Evolutionary conservation across 106 monocot genomes (phyloP), one percentile per base, ranked within the genome.

Genomic region (Allium fistulosum): DNA sequence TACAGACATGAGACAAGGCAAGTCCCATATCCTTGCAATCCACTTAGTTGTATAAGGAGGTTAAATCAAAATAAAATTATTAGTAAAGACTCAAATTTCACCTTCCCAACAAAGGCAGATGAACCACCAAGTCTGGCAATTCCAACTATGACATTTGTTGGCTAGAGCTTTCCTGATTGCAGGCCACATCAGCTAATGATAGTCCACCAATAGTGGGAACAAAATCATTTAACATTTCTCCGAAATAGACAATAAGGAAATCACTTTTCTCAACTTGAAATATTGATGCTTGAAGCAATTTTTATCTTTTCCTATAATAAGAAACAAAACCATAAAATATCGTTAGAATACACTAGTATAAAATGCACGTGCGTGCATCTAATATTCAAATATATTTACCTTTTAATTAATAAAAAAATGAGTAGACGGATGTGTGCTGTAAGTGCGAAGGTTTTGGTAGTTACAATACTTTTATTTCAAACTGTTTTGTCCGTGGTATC

Each of bases 151-250:
- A 95, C 95, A 74, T 91, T 95, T 51, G 95, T 90, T 58, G 91
- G 95, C 95, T 26, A 90, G 80, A 26, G 95, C 95, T 71, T 95
- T 95, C 63, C 90, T 95, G 77, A 95, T 91, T 62, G 95, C 91
- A 71, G 85, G 83, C 8, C 22, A 91, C 83, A 66, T 91, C 80
- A 61, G 88, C 82, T 67, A 95, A 74, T 11, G 92, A 93, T 65
- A 88, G 49, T 2, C 88, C 88, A 77, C 73, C 88, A 57, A 81
- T 26, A 9, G 92, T 93, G 22, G 92, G 92, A 16, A 93, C 92
- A 65, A 93, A 93, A 74, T 93, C 92, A 63, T 88, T 93, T 15
- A 93, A 62, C 85, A 93, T 72, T 79, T 93, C 92, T 47, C 92
- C 92, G 71, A 93, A 88, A 65, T 87, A 88, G 15, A 93, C 92